Evolutionary conservation across 2,329 filamentous ascomycete species (phyloP).

Genomic region (Nemania serpens): DNA sequence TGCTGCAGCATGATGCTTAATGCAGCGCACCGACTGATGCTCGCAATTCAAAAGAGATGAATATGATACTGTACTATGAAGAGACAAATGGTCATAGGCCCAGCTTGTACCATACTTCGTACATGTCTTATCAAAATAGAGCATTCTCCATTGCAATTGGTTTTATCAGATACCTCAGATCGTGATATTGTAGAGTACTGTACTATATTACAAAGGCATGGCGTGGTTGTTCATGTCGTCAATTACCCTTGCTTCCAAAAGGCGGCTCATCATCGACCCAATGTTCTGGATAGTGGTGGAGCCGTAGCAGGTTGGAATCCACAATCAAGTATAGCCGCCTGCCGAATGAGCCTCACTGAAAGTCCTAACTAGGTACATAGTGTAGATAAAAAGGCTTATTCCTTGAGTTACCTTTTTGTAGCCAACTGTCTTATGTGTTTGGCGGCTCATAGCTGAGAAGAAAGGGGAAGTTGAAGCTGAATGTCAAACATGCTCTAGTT

Average conservation of each 20-base stretch:
- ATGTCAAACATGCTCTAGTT: no score
- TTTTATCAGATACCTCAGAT: no score
- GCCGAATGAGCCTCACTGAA: no score
- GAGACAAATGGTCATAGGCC: neutral
- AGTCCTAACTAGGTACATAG: no score
- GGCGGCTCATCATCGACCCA: constrained; percentile 17
- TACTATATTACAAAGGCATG: neutral
- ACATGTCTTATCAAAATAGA: neutral
- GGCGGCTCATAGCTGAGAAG: no score
- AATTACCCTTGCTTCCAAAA: constrained; percentile 5
- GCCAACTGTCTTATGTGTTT: no score
- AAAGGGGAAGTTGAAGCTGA: no score
- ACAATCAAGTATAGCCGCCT: neutral
- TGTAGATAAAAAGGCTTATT: neutral
- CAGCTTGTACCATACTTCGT: neutral
- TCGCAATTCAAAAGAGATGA: neutral
- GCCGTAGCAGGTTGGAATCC: neutral
- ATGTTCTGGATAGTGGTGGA: constrained; percentile 19
- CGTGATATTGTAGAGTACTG: no score
- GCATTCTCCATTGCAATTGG: no score
- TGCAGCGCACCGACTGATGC: neutral
- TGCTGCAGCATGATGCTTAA: constrained; percentile 1
- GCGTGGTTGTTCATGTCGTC: neutral
- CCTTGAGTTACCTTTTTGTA: no score
- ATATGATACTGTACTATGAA: neutral